phyloP scores from a whole-genome alignment of 257 asterid genomes.

The Schizonepeta tenuifolia region DNA sequence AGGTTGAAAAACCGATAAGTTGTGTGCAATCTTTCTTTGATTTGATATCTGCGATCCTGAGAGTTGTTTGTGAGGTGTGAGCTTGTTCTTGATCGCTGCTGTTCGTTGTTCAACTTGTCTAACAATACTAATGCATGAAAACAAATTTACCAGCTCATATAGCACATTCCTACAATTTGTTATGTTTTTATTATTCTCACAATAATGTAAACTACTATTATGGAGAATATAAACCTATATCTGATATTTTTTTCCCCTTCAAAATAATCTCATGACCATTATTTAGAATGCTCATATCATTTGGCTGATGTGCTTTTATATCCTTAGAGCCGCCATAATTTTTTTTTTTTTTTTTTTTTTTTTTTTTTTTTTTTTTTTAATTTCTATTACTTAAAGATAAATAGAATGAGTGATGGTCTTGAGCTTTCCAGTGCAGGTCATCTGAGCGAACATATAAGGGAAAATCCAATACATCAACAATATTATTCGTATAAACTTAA shows the following conservation, averaged over 20 bases:
- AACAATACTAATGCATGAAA: slow-evolving; percentile 1
- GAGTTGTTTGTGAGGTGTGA: no score
- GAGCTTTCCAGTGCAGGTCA: slow-evolving; percentile 80
- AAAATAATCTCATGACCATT: background rate
- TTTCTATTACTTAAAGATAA: slow-evolving; percentile 13
- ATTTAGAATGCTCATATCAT: background rate
- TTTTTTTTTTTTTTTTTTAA: no score
- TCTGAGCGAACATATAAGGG: slow-evolving; percentile 60
- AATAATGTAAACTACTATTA: background rate
- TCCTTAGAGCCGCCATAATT: slow-evolving; percentile 22
- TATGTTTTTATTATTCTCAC: background rate
- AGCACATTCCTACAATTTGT: slow-evolving; percentile 5
- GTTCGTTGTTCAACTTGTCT: no score
- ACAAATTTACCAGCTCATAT: background rate
- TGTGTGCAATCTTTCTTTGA: no score
- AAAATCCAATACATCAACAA: slow-evolving; percentile 64
- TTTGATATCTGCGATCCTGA: no score
- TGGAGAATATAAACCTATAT: slow-evolving; percentile 13
- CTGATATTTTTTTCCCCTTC: background rate
- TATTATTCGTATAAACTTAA: slow-evolving; percentile 74
- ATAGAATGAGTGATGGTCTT: slow-evolving; percentile 33
- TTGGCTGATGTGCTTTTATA: background rate
- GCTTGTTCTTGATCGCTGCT: no score
- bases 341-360: background rate
- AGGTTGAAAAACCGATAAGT: no score